phyloP scores from a whole-genome alignment of 139 green algal genomes.

The Haematococcus lacustris region DNA sequence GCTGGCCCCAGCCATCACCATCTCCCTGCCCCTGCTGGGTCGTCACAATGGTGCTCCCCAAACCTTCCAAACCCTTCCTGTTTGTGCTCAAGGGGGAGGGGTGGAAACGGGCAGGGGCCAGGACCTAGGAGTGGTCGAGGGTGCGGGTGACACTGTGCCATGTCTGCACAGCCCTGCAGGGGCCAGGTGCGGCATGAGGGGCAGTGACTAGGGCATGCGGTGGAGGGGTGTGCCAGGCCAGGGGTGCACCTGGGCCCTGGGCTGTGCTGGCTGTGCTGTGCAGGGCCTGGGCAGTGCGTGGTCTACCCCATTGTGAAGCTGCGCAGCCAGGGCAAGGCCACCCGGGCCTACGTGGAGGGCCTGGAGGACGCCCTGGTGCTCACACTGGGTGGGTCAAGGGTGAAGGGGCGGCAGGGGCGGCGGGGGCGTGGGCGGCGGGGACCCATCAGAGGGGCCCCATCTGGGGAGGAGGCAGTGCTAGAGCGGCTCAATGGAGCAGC shows the following conservation, averaged over 20 bases:
- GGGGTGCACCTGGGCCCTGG: neutral
- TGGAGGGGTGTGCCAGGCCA: neutral
- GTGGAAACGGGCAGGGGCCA: too few species aligned
- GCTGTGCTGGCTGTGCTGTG: neutral
- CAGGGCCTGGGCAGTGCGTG: constrained; percentile 80
- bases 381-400: constrained; percentile 24
- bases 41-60: neutral
- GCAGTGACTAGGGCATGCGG: neutral
- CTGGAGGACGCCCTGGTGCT: constrained; percentile 81
- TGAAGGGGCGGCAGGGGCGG: too few species aligned
- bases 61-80: too few species aligned
- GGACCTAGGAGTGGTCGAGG: too few species aligned
- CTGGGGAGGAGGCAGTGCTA: too few species aligned
- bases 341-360: constrained; percentile 78
- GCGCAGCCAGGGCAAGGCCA: constrained; percentile 43
- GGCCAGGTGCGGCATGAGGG: neutral
- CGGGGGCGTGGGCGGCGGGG: too few species aligned
- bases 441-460: too few species aligned
- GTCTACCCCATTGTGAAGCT: constrained; percentile 86
- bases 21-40: neutral
- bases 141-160: neutral
- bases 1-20: neutral
- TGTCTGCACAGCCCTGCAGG: too few species aligned
- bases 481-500: too few species aligned
- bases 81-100: too few species aligned